Conservation (phyloP, 2,329 filamentous ascomycete genomes). For the Curvularia hawaiiensis region DNA sequence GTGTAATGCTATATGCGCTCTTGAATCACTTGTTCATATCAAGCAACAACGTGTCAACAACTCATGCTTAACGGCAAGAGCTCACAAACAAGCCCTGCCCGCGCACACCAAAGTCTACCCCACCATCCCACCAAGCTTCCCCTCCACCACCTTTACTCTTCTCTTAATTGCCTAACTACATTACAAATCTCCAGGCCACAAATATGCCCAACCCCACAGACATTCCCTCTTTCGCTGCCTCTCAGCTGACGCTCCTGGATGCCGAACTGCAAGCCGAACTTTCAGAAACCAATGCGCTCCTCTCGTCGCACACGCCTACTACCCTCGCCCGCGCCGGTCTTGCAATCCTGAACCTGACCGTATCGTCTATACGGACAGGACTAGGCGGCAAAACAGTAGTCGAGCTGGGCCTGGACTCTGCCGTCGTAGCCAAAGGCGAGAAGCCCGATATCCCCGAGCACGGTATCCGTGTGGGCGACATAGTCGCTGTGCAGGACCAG, state of each 20-base stretch:
- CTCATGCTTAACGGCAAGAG: not conserved
- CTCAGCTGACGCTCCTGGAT: constrained; percentile 73
- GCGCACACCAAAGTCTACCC: not conserved
- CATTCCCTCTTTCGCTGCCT: constrained; percentile 70
- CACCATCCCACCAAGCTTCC: not conserved
- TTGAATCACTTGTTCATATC: not conserved
- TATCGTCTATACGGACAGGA: constrained; percentile 81
- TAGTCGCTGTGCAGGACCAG: constrained; percentile 77
- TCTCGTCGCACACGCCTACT: constrained; percentile 70
- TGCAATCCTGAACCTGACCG: constrained; percentile 75
- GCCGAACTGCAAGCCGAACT: constrained; percentile 75
- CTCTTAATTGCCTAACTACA: not conserved
- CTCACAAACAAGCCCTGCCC: not conserved
- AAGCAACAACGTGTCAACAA: not conserved
- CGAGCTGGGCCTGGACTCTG: constrained; percentile 77
- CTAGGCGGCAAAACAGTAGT: constrained; percentile 89
- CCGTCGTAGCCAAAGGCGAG: constrained; percentile 57
- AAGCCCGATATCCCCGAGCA: constrained; percentile 70
- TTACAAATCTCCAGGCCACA: not conserved
- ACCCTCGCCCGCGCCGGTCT: constrained; percentile 77
- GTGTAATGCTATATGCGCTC: not conserved
- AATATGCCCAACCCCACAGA: constrained; percentile 50
- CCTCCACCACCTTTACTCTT: not conserved
- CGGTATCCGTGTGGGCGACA: constrained; percentile 76
- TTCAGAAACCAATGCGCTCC: constrained; percentile 69